phyloP scores from a whole-genome alignment of 1,284 basidiomycete genomes.

The Cryptococcus depauperatus region DNA sequence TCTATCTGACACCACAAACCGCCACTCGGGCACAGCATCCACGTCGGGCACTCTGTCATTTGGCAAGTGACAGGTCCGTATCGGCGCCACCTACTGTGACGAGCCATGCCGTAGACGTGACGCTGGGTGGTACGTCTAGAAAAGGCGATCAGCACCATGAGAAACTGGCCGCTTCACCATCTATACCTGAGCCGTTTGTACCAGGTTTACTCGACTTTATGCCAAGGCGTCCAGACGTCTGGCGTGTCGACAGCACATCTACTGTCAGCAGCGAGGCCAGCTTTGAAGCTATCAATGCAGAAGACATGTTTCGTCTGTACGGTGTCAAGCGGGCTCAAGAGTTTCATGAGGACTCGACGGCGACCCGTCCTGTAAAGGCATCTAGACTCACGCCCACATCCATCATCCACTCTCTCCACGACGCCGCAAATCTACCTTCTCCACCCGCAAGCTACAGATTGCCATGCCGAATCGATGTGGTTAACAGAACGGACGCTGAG shows the following conservation, averaged over 20 bases:
- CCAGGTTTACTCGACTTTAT: slow-evolving; percentile 27
- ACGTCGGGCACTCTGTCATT: neutral
- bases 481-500: slow-evolving; percentile 19
- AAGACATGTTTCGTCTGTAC: slow-evolving; percentile 23
- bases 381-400: slow-evolving; percentile 3
- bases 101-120: neutral
- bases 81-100: neutral
- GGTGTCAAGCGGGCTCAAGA: slow-evolving; percentile 7
- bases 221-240: slow-evolving; percentile 5
- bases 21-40: neutral
- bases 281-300: slow-evolving; percentile 24
- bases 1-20: slow-evolving; percentile 15
- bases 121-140: neutral
- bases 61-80: neutral
- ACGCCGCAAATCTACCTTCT: neutral
- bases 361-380: slow-evolving; percentile 1
- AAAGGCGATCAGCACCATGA: neutral
- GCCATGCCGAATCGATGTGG: slow-evolving; percentile 13
- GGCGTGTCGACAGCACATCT: slow-evolving; percentile 9
- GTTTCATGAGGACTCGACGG: slow-evolving; percentile 3
- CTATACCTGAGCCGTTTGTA: slow-evolving; percentile 2
- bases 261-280: slow-evolving; percentile 20
- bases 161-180: slow-evolving; percentile 2
- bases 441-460: neutral
- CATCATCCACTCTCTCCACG: slow-evolving; percentile 1